A percentile compares a stretch with the other conserved stretches of the same genome.
phyloP scores from a whole-genome alignment of 805 yeast genomes.

The Cyberlindnera suaveolens region DNA sequence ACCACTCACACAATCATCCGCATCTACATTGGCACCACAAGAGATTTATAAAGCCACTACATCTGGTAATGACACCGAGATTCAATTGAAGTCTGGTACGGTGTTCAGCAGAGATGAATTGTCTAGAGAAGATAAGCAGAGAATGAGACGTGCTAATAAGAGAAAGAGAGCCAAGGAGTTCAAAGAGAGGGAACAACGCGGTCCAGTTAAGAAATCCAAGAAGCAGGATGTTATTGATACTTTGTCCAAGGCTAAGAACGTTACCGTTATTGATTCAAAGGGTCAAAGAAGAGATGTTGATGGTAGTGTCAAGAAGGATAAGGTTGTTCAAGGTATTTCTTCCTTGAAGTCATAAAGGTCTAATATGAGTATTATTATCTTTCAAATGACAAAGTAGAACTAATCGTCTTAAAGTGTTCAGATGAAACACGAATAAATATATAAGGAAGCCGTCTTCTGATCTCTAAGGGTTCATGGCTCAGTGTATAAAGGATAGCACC shows the following conservation, averaged over 20 bases:
- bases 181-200: slow-evolving; percentile 28
- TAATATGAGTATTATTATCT: neutral
- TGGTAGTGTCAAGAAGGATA: slow-evolving; percentile 55
- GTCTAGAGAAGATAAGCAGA: slow-evolving; percentile 77
- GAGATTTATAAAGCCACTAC: slow-evolving; percentile 63
- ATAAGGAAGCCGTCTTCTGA: too few species aligned
- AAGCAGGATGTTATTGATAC: slow-evolving; percentile 64
- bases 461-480: too few species aligned
- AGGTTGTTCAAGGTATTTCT: slow-evolving; percentile 19
- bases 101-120: slow-evolving; percentile 78
- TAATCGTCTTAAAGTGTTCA: too few species aligned
- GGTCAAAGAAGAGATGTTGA: slow-evolving; percentile 70
- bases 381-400: too few species aligned
- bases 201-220: slow-evolving; percentile 40
- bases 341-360: slow-evolving; percentile 16
- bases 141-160: slow-evolving; percentile 82
- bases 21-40: slow-evolving; percentile 86
- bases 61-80: slow-evolving; percentile 49
- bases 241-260: slow-evolving; percentile 63
- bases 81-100: slow-evolving; percentile 68
- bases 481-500: neutral
- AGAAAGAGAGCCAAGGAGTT: slow-evolving; percentile 62
- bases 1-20: slow-evolving; percentile 74
- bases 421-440: too few species aligned
- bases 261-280: slow-evolving; percentile 68